Conservation (phyloP, 2,329 filamentous ascomycete genomes). For the Fusarium keratoplasticum region DNA sequence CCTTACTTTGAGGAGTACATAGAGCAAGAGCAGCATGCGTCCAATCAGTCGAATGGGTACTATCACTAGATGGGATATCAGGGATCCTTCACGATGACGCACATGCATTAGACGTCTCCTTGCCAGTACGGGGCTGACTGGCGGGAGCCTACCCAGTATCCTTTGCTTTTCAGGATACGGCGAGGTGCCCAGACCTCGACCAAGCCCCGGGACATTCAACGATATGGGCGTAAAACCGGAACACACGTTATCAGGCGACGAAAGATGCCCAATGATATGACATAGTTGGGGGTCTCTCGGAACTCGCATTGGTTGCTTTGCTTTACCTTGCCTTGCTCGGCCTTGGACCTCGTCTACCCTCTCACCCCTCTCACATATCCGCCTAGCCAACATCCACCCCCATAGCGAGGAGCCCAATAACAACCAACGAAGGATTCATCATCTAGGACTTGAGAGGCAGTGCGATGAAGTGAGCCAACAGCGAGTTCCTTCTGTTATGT, state of each 20-base stretch:
- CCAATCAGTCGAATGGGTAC: constrained; percentile 49
- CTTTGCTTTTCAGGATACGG: constrained; percentile 24
- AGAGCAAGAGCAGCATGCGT: constrained; percentile 44
- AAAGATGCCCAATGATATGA: not conserved
- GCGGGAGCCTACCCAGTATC: constrained; percentile 14
- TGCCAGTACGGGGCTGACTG: not conserved
- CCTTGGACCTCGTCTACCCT: not conserved
- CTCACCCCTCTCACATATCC: not conserved
- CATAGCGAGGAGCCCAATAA: not conserved
- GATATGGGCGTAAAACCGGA: constrained; percentile 9
- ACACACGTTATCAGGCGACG: constrained; percentile 6
- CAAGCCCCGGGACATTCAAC: constrained; percentile 1
- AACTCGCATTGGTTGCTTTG: constrained; percentile 11
- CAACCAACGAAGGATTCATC: not conserved
- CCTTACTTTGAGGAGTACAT: constrained; percentile 76
- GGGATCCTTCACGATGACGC: constrained; percentile 37
- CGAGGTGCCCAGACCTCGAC: constrained; percentile 7
- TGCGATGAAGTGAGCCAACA: constrained; percentile 2
- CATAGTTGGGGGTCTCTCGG: constrained; percentile 5
- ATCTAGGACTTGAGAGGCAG: not conserved
- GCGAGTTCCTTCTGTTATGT: constrained; percentile 18
- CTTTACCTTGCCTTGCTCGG: constrained; percentile 7
- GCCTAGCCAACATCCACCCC: not conserved
- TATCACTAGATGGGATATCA: constrained; percentile 50
- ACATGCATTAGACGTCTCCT: constrained; percentile 29